Percentiles rank a stretch among this genome's conserved stretches.
Conservation (phyloP, 352 stramenopile genomes). For the Hyaloperonospora arabidopsidis region DNA sequence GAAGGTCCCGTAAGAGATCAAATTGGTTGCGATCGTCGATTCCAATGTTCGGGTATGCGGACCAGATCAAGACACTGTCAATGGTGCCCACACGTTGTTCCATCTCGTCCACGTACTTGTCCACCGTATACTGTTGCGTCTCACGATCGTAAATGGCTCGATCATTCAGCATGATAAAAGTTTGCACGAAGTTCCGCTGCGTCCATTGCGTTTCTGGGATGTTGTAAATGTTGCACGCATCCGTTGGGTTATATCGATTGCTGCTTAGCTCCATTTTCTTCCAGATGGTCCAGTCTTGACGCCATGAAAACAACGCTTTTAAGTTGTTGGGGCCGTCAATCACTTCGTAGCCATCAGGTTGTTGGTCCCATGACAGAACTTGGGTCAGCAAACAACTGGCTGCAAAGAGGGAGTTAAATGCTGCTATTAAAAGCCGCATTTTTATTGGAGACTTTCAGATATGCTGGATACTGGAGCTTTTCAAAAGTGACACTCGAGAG, state of each 20-base stretch:
- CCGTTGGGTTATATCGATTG: conserved; percentile 52
- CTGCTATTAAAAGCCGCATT: too few relatives aligned
- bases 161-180: conserved; percentile 72
- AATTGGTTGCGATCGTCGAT: conserved; percentile 82
- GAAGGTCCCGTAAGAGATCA: conserved; percentile 55
- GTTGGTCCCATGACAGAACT: conserved; percentile 48
- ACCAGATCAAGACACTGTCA: conserved; percentile 81
- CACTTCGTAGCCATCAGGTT: conserved; percentile 76
- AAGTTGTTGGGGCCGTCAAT: conserved; percentile 46
- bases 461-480: too few relatives aligned
- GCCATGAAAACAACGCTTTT: conserved; percentile 42
- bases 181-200: conserved; percentile 70
- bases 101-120: conserved; percentile 59
- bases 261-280: conserved; percentile 61
- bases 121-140: conserved; percentile 51
- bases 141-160: conserved; percentile 65
- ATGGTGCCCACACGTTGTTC: conserved; percentile 43
- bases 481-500: too few relatives aligned
- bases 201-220: conserved; percentile 52
- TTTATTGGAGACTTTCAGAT: too few relatives aligned
- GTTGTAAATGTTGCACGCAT: conserved; percentile 70
- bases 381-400: conserved; percentile 4
- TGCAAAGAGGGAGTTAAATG: background rate
- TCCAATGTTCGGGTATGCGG: conserved; percentile 74
- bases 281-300: conserved; percentile 50